Conservation (phyloP, 208 protist species). For the Trypanosoma theileri region DNA sequence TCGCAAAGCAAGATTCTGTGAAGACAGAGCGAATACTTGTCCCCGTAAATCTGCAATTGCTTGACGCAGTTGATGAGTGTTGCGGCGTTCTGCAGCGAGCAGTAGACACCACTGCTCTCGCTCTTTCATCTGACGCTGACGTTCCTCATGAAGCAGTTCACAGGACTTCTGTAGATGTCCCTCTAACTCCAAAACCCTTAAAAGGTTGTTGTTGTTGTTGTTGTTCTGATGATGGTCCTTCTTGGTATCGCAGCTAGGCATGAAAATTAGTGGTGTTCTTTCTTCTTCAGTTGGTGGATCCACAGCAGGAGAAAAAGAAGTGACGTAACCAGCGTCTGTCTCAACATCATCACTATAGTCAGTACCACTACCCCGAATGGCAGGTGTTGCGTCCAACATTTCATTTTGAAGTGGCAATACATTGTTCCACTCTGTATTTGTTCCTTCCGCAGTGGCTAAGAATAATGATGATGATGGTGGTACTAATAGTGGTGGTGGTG, state of each 20-base stretch:
- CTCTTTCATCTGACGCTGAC: not conserved
- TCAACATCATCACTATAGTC: constrained; percentile 15
- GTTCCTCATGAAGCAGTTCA: constrained; percentile 3
- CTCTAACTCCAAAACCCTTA: not conserved
- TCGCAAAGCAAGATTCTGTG: constrained; percentile 15
- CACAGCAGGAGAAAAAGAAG: not conserved
- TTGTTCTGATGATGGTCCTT: not conserved
- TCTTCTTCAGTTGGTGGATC: not conserved
- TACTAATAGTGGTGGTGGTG: not conserved
- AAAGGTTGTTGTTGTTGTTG: not conserved
- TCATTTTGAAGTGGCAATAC: not conserved
- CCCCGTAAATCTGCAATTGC: constrained; percentile 13
- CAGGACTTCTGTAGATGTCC: not conserved
- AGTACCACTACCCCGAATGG: not conserved
- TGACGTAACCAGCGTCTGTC: not conserved
- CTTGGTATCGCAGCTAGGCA: not conserved
- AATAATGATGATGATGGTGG: not conserved
- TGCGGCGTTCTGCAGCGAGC: constrained; percentile 21
- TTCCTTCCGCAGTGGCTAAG: not conserved
- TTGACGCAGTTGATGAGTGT: constrained; percentile 19
- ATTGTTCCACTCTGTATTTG: not conserved
- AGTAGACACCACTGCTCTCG: constrained; percentile 23
- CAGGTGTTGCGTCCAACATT: not conserved
- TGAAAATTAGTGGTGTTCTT: not conserved
- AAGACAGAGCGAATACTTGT: constrained; percentile 14